phyloP scores from a whole-genome alignment of 2,329 filamentous ascomycete species.

The Coniosporium tulheliwenetii region DNA sequence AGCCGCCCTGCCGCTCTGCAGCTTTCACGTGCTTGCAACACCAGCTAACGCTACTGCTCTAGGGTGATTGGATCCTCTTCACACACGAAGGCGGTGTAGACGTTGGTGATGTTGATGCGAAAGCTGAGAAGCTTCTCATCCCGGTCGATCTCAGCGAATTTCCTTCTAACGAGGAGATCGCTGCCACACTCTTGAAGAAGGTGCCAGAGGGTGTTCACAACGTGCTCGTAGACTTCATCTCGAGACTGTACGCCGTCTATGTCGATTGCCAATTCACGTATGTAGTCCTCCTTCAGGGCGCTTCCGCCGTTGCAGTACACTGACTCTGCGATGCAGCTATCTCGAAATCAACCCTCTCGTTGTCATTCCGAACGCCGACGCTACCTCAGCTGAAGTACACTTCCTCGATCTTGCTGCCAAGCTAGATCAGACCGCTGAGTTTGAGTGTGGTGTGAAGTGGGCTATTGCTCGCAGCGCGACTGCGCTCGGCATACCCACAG shows the following conservation, averaged over 20 bases:
- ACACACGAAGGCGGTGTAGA: constrained; percentile 99
- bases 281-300: constrained; percentile 5
- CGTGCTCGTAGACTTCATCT: constrained; percentile 98
- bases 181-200: constrained; percentile 70
- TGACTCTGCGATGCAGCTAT: constrained; percentile 35
- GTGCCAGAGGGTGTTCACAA: constrained; percentile 93
- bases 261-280: constrained; percentile 97
- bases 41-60: constrained; percentile 17
- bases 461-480: constrained; percentile 83
- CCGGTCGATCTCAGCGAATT: constrained; percentile 90
- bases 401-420: constrained; percentile 98
- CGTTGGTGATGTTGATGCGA: constrained; percentile 96
- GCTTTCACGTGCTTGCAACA: background rate
- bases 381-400: constrained; percentile 85
- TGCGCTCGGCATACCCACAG: constrained; percentile 66
- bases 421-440: constrained; percentile 97
- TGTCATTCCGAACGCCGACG: constrained; percentile 85
- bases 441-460: constrained; percentile 99
- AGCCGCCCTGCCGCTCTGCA: background rate
- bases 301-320: too few species aligned
- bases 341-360: constrained; percentile 99
- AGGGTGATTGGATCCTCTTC: constrained; percentile 99
- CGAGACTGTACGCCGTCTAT: constrained; percentile 93
- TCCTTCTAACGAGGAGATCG: constrained; percentile 92
- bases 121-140: constrained; percentile 96